phyloP scores from a whole-genome alignment of 2,329 filamentous ascomycete species.

The Thielaviopsis euricoi region DNA sequence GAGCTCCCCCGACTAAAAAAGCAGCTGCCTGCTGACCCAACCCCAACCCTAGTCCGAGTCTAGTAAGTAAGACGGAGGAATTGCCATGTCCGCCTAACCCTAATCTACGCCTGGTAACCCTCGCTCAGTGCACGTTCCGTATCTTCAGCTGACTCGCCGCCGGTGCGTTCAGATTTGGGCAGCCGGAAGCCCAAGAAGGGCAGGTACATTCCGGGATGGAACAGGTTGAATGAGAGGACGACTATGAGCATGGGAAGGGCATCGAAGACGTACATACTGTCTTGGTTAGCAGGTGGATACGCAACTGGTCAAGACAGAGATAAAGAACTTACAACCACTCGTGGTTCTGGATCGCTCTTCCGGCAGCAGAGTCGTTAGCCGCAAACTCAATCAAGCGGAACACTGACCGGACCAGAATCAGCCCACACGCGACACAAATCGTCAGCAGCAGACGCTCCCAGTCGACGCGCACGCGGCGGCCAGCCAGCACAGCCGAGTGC shows the following conservation, averaged over 20 bases:
- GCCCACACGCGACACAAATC: conserved; percentile 17
- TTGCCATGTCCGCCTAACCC: too few relatives aligned
- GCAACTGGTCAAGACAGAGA: background rate
- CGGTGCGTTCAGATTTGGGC: conserved; percentile 13
- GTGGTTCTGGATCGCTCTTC: conserved; percentile 14
- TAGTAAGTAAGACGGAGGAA: too few relatives aligned
- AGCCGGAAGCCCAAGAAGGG: conserved; percentile 18
- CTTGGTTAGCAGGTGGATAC: too few relatives aligned
- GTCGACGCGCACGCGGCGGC: conserved; percentile 15
- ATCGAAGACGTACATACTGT: conserved; percentile 19
- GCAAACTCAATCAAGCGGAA: conserved; percentile 19
- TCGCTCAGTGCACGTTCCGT: background rate
- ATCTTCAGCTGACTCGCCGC: background rate
- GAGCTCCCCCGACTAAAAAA: too few relatives aligned
- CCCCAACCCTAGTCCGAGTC: too few relatives aligned
- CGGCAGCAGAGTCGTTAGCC: conserved; percentile 13
- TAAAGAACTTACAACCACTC: conserved; percentile 19
- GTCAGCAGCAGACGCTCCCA: conserved; percentile 23
- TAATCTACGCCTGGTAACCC: too few relatives aligned
- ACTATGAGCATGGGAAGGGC: conserved; percentile 18
- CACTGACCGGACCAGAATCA: conserved; percentile 20
- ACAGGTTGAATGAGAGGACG: conserved; percentile 16
- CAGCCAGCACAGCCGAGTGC: conserved; percentile 12
- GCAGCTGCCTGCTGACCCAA: too few relatives aligned
- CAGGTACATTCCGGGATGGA: conserved; percentile 19